These are phyloP conservation scores for Lobosporangium transversale DNA, from an alignment of 192 early-diverging fungal genomes.

Conservation along the genomic window DNA sequence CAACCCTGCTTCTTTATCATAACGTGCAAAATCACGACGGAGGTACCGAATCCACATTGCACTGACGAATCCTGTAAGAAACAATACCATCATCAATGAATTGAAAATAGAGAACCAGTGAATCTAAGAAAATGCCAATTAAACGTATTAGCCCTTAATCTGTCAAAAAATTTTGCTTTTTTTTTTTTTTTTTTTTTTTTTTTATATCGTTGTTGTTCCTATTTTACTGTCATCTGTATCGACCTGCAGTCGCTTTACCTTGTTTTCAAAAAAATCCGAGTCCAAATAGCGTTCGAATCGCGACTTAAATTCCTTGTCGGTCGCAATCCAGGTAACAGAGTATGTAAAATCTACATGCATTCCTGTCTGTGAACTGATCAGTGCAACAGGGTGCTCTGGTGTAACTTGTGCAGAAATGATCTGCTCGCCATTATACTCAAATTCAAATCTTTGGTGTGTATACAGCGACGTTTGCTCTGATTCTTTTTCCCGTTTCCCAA, in stretches of 20 bases:
- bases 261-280: constrained; percentile 82
- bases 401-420: constrained; percentile 63
- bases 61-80: constrained; percentile 79
- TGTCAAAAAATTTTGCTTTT: too few species aligned
- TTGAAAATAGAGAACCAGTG: constrained; percentile 89
- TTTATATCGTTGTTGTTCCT: too few species aligned
- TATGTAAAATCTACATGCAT: constrained; percentile 73
- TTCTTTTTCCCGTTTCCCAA: constrained; percentile 56
- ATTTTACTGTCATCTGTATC: too few species aligned
- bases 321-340: constrained; percentile 70
- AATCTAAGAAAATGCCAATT: constrained; percentile 55
- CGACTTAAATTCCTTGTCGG: constrained; percentile 63
- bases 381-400: constrained; percentile 41
- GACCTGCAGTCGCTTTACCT: too few species aligned
- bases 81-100: constrained; percentile 84
- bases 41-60: constrained; percentile 79
- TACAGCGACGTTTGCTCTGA: constrained; percentile 56
- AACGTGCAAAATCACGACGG: constrained; percentile 78
- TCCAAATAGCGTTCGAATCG: constrained; percentile 76
- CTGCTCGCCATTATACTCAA: constrained; percentile 73
- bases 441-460: constrained; percentile 68
- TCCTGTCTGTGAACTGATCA: constrained; percentile 25
- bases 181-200: too few species aligned
- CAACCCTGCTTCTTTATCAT: constrained; percentile 74
- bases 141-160: too few species aligned